Evolutionary conservation across 768 basidiomycete species (phyloP).

Genomic region (Filobasidium floriforme): DNA sequence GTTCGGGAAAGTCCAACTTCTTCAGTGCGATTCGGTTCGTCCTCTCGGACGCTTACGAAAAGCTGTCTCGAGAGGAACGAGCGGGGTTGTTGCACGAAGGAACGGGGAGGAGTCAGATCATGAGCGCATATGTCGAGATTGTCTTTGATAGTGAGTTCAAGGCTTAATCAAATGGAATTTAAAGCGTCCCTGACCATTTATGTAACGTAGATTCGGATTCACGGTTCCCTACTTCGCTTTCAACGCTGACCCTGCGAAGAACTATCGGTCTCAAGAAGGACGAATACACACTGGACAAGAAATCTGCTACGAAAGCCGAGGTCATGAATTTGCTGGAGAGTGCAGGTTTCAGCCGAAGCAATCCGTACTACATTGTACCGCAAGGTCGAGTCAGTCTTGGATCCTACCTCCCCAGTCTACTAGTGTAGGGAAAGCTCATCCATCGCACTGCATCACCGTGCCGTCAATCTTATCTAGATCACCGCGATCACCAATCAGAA

Average conservation of each 20-base stretch:
- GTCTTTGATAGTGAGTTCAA: constrained; percentile 66
- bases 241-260: constrained; percentile 77
- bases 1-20: constrained; percentile 97
- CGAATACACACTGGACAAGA: constrained; percentile 93
- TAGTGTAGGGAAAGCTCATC: background rate
- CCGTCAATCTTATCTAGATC: constrained; percentile 53
- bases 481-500: constrained; percentile 95
- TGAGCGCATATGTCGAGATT: constrained; percentile 94
- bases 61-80: constrained; percentile 86
- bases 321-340: constrained; percentile 95
- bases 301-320: constrained; percentile 89
- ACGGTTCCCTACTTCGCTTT: constrained; percentile 83
- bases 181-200: background rate
- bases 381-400: constrained; percentile 73
- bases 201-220: constrained; percentile 58
- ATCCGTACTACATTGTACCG: constrained; percentile 98
- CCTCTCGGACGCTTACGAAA: constrained; percentile 92
- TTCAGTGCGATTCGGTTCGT: constrained; percentile 99
- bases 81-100: constrained; percentile 92
- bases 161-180: background rate
- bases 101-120: constrained; percentile 72
- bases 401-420: no score
- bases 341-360: constrained; percentile 95
- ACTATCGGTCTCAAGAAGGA: constrained; percentile 98
- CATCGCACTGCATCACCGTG: background rate